These are phyloP conservation scores for Warburgia ugandensis DNA, from an alignment of 164 flowering plant species.

Conservation along the genomic window DNA sequence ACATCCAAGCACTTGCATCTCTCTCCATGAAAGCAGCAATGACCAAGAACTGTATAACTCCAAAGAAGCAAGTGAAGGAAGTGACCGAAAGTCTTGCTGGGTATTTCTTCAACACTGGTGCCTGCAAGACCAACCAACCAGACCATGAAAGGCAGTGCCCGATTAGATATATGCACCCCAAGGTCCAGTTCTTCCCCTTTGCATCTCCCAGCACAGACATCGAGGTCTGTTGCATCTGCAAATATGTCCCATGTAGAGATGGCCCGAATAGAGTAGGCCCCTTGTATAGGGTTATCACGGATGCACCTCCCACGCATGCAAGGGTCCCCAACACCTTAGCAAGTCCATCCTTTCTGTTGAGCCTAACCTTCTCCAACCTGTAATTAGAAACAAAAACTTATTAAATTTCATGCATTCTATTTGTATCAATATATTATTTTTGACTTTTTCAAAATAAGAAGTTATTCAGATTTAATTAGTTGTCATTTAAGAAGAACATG, in stretches of 20 bases:
- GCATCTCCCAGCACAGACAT: constrained; percentile 55
- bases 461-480: too few relatives aligned
- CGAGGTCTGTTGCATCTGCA: not conserved
- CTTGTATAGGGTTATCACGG: constrained; percentile 87
- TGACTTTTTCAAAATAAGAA: too few relatives aligned
- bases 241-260: constrained; percentile 5
- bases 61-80: constrained; percentile 91
- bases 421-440: too few relatives aligned
- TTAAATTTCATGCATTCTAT: too few relatives aligned
- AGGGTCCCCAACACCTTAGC: constrained; percentile 71
- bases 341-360: constrained; percentile 74
- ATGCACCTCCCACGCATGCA: constrained; percentile 78
- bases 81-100: constrained; percentile 95
- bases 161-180: constrained; percentile 81
- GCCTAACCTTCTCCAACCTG: constrained; percentile 83
- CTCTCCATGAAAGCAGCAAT: constrained; percentile 70
- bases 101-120: constrained; percentile 89
- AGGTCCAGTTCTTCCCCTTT: constrained; percentile 80
- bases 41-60: constrained; percentile 72
- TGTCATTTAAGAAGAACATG: too few relatives aligned
- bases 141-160: constrained; percentile 99
- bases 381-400: not conserved
- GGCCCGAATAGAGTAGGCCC: constrained; percentile 55
- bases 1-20: constrained; percentile 60
- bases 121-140: constrained; percentile 90